Conservation (phyloP, 176 grass and related monocot species). For the Elaeis guineensis region DNA sequence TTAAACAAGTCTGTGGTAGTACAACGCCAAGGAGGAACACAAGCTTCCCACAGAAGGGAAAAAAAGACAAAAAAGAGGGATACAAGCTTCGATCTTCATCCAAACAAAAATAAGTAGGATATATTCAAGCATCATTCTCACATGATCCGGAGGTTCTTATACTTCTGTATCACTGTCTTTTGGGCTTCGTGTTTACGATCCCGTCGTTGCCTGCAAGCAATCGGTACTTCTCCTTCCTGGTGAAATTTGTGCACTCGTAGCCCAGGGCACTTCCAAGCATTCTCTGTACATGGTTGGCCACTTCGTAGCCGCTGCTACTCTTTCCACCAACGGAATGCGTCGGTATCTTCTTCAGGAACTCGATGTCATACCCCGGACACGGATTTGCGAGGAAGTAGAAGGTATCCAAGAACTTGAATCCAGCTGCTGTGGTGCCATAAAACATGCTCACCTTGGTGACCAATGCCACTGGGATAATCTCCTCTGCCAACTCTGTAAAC, state of each 20-base stretch:
- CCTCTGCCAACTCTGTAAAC: constrained; percentile 32
- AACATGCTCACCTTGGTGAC: constrained; percentile 53
- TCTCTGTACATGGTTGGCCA: constrained; percentile 56
- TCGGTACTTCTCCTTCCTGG: constrained; percentile 64
- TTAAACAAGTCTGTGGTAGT: too few species aligned
- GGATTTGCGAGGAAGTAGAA: constrained; percentile 90
- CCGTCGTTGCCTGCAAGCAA: constrained; percentile 62
- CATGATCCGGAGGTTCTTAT: too few species aligned
- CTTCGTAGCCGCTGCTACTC: constrained; percentile 32
- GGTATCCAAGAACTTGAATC: constrained; percentile 52
- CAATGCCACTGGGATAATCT: constrained; percentile 59
- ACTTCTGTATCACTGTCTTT: neutral
- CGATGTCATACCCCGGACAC: constrained; percentile 27
- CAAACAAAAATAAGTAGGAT: too few species aligned
- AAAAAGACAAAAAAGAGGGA: too few species aligned
- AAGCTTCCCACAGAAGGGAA: too few species aligned
- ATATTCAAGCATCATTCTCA: too few species aligned
- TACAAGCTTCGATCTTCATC: too few species aligned
- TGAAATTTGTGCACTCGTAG: constrained; percentile 54
- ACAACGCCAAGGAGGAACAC: too few species aligned
- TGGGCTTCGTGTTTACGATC: constrained; percentile 14
- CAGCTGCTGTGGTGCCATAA: constrained; percentile 51
- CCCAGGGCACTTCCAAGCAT: constrained; percentile 45
- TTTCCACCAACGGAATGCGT: constrained; percentile 23
- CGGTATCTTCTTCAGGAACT: constrained; percentile 50